phyloP scores from a whole-genome alignment of 2,329 filamentous ascomycete species.

The Colletotrichum sp. region DNA sequence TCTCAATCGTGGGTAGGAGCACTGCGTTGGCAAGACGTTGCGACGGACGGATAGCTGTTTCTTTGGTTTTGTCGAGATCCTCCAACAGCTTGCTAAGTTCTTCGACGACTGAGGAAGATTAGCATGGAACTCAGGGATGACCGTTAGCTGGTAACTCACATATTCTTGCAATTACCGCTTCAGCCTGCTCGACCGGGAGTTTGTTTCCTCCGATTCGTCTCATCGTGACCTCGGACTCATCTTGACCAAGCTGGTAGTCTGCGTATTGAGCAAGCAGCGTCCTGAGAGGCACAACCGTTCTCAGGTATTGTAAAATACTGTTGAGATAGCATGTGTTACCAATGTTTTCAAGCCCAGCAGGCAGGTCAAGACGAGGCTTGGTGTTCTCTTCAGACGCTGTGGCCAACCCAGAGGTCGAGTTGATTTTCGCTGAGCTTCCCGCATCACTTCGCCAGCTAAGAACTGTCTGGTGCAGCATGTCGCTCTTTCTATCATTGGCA shows the following conservation, averaged over 20 bases:
- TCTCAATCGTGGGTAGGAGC: constrained; percentile 57
- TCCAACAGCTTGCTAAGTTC: constrained; percentile 75
- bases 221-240: constrained; percentile 64
- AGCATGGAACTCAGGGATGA: constrained; percentile 41
- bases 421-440: not conserved
- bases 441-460: not conserved
- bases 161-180: constrained; percentile 70
- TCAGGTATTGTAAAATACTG: constrained; percentile 94
- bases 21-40: constrained; percentile 83
- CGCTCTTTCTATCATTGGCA: not conserved
- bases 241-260: constrained; percentile 70
- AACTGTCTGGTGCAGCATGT: not conserved
- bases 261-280: constrained; percentile 82
- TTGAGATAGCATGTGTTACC: constrained; percentile 99
- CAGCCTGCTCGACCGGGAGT: constrained; percentile 56
- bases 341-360: constrained; percentile 89
- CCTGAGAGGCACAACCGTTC: constrained; percentile 82
- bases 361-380: constrained; percentile 53
- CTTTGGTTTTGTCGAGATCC: constrained; percentile 69
- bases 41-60: constrained; percentile 70
- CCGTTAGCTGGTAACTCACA: constrained; percentile 61
- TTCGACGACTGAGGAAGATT: constrained; percentile 67
- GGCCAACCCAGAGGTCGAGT: not conserved
- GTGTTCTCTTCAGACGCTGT: not conserved
- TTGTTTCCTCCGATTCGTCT: constrained; percentile 78